These are phyloP conservation scores for Phaeosphaeriaceae sp. DNA, from an alignment of 2,329 filamentous ascomycete species.

Conservation along the genomic window DNA sequence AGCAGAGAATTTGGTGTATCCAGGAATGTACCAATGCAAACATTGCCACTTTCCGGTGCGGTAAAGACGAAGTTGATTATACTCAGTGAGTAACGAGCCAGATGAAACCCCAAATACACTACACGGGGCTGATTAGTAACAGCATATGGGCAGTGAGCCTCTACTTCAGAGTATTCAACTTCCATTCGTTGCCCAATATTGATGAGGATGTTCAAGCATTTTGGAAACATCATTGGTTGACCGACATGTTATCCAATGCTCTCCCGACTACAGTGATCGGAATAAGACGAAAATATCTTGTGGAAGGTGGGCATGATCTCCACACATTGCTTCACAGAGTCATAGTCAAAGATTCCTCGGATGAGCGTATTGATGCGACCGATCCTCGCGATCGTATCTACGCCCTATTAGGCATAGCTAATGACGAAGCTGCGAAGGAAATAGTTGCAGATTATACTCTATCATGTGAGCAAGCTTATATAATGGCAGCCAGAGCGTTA, in stretches of 20 bases:
- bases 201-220: neutral
- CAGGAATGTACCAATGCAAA: slow-evolving; percentile 15
- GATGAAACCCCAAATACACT: neutral
- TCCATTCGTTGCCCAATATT: neutral
- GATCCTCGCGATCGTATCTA: slow-evolving; percentile 19
- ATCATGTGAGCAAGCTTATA: slow-evolving; percentile 11
- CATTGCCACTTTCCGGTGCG: slow-evolving; percentile 11
- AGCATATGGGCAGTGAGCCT: slow-evolving; percentile 8
- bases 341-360: slow-evolving; percentile 4
- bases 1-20: slow-evolving; percentile 15
- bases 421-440: slow-evolving; percentile 8
- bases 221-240: slow-evolving; percentile 1
- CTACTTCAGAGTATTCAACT: slow-evolving; percentile 8
- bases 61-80: slow-evolving; percentile 11
- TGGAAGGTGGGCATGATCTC: slow-evolving; percentile 1
- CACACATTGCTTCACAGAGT: slow-evolving; percentile 6
- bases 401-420: slow-evolving; percentile 15
- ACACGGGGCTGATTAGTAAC: neutral
- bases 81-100: neutral
- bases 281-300: slow-evolving; percentile 12
- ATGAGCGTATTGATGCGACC: slow-evolving; percentile 7
- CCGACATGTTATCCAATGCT: neutral
- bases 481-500: slow-evolving; percentile 11
- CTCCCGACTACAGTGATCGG: slow-evolving; percentile 9
- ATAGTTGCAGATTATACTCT: slow-evolving; percentile 17